A percentile compares a stretch with the other conserved stretches of the same genome.
Conservation (phyloP, 2,329 filamentous ascomycete species). For the Metarhizium anisopliae region DNA sequence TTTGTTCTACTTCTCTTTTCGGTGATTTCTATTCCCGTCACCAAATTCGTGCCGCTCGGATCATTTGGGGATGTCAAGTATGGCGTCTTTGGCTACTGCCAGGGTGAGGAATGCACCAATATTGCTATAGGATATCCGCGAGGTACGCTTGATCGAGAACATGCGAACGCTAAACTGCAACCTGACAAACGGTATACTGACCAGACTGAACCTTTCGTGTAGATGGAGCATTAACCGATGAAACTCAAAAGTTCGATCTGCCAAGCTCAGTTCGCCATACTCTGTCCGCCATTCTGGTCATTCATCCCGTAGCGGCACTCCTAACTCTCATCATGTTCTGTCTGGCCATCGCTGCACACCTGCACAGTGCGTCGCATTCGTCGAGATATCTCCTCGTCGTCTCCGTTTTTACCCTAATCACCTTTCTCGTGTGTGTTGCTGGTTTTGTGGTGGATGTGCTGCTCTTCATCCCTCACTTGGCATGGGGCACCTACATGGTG, state of each 20-base stretch:
- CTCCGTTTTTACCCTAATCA: conserved; percentile 78
- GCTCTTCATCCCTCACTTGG: conserved; percentile 86
- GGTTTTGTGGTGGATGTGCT: conserved; percentile 91
- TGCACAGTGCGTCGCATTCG: conserved; percentile 83
- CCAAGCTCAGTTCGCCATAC: conserved; percentile 43
- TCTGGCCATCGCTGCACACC: conserved; percentile 71
- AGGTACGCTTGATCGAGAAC: conserved; percentile 46
- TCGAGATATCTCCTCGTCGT: conserved; percentile 77
- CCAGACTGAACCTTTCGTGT: background rate
- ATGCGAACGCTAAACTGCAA: background rate
- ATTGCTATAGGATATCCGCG: conserved; percentile 62
- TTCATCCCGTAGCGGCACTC: conserved; percentile 85
- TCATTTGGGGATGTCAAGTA: conserved; percentile 69
- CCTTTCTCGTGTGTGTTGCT: conserved; percentile 72
- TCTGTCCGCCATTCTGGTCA: conserved; percentile 81
- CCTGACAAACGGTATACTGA: background rate
- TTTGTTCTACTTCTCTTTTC: conserved; percentile 81
- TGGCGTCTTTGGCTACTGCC: conserved; percentile 89
- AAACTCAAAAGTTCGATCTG: conserved; percentile 44
- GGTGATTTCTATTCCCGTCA: conserved; percentile 83
- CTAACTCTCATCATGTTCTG: conserved; percentile 78
- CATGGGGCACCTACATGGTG: conserved; percentile 92
- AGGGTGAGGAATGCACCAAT: conserved; percentile 53
- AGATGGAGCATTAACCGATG: conserved; percentile 11
- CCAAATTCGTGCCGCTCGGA: conserved; percentile 76